Base-by-base conservation (phyloP, 192 early-diverging fungal species). In the Umbelopsis sp. region DNA sequence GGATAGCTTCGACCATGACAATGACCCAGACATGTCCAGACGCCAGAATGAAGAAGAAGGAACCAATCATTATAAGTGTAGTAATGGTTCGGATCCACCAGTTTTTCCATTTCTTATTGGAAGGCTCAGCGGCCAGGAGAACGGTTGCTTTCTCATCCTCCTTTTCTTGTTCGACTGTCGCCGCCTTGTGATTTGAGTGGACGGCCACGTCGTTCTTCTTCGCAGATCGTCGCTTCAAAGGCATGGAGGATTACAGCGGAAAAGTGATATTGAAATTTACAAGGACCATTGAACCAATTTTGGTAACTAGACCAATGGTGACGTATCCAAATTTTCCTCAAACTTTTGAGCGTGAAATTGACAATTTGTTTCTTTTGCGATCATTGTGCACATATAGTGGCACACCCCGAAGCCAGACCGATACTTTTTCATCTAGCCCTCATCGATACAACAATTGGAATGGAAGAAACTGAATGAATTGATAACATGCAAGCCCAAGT, bases 1-100 rank as follows among this genome's bases (percentile, higher is more conserved):
- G 95, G 56, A 98, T 85, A 65, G 89, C 80, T 52, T 92, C 84
- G 3, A 98, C 95, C 77, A 95, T 85, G 51, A 95, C 69, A 70
- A 97, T 94, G 41, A 95, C 92, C 78, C 87, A 89, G n/a, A 91
- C 72, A 69, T 93, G 95, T 8, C 97, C 97, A 26, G 87, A 80
- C 53, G 89, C 90, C 21, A 94, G 81, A 34, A 90, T 85, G 32
- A 81, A 78, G 71, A 93, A 87, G 79, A 97, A 96, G 45, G 87
- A 86, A 49, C 78, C 86, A 69, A 98, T 94, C 97, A 98, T 98
- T 41, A 95, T 83, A 45, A 96, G 82, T 20, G 95, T 97, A 81
- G 91, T 92, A 20, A 93, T 76, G 24, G 92, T 91, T 65, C 97
- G 89, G 54, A 92, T 89, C 76, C 89, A 87, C 91, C 92, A 91